Percentiles rank a stretch among this genome's conserved stretches.
These are phyloP conservation scores for Hypoxylon sp. DNA, from an alignment of 2,329 filamentous ascomycete genomes.

Conservation along the genomic window DNA sequence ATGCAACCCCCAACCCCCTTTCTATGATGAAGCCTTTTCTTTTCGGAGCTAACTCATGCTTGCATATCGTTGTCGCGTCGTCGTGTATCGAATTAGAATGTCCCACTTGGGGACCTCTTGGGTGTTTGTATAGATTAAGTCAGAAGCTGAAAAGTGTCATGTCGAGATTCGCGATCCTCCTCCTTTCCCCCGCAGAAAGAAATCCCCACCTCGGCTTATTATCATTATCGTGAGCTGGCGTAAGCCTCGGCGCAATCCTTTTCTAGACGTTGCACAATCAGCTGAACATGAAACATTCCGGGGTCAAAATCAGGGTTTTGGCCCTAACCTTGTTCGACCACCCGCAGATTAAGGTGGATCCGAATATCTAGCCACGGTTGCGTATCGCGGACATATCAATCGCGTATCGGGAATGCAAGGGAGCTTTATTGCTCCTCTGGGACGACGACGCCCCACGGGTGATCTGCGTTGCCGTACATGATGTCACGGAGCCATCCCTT, in stretches of 20 bases:
- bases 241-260: not conserved
- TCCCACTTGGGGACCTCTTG: too few species aligned
- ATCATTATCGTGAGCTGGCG: not conserved
- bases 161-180: not conserved
- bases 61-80: slow-evolving; percentile 4
- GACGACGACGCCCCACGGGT: slow-evolving; percentile 77
- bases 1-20: slow-evolving; percentile 9
- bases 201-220: slow-evolving; percentile 1
- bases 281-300: not conserved
- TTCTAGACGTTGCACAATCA: not conserved
- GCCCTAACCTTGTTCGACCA: not conserved
- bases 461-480: slow-evolving; percentile 77
- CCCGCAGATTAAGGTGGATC: not conserved
- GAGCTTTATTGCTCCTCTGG: slow-evolving; percentile 62
- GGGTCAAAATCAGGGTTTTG: not conserved
- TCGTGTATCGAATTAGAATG: slow-evolving; percentile 24
- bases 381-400: not conserved
- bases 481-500: slow-evolving; percentile 77
- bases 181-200: not conserved
- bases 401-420: slow-evolving; percentile 8
- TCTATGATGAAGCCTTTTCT: not conserved
- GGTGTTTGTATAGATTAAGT: not conserved
- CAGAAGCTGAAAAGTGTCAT: not conserved
- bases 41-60: not conserved
- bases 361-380: slow-evolving; percentile 2